These are phyloP conservation scores for Sporothrix curviconia DNA, from an alignment of 2,329 filamentous ascomycete species.

Conservation along the genomic window DNA sequence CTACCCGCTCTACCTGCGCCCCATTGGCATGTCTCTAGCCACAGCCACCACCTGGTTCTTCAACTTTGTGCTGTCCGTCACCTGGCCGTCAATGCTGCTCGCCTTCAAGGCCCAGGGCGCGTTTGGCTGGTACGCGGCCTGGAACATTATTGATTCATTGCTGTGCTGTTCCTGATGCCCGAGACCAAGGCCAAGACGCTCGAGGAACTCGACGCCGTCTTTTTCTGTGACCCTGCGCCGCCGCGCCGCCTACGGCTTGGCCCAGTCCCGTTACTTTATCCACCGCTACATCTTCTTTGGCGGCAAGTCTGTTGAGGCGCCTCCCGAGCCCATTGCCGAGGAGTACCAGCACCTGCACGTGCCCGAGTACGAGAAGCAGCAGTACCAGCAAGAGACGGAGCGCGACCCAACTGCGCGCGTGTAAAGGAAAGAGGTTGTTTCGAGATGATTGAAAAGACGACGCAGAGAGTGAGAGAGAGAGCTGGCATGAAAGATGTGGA, in stretches of 20 bases:
- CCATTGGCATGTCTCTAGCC: conserved; percentile 54
- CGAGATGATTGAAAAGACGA: no score
- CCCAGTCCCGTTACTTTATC: conserved; percentile 19
- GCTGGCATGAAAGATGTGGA: background rate
- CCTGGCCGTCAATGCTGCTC: conserved; percentile 40
- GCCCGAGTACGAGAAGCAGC: background rate
- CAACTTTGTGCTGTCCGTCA: conserved; percentile 36
- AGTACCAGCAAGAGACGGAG: conserved; percentile 3
- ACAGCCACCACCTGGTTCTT: conserved; percentile 47
- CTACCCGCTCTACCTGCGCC: conserved; percentile 57
- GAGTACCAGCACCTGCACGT: background rate
- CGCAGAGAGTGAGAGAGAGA: no score
- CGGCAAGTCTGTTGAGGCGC: conserved; percentile 1
- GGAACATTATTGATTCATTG: conserved; percentile 43
- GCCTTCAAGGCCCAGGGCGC: conserved; percentile 41
- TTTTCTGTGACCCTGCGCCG: conserved; percentile 26
- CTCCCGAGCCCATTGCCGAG: conserved; percentile 13
- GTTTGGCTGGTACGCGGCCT: conserved; percentile 43
- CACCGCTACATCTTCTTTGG: conserved; percentile 17
- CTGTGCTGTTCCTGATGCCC: conserved; percentile 34
- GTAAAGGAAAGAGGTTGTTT: background rate
- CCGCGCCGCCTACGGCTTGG: conserved; percentile 20
- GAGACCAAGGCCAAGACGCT: conserved; percentile 35
- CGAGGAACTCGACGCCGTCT: conserved; percentile 33
- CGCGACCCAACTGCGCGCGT: conserved; percentile 13